Conservation (phyloP, 345 rosid genomes). For the Gossypium longicalyx region DNA sequence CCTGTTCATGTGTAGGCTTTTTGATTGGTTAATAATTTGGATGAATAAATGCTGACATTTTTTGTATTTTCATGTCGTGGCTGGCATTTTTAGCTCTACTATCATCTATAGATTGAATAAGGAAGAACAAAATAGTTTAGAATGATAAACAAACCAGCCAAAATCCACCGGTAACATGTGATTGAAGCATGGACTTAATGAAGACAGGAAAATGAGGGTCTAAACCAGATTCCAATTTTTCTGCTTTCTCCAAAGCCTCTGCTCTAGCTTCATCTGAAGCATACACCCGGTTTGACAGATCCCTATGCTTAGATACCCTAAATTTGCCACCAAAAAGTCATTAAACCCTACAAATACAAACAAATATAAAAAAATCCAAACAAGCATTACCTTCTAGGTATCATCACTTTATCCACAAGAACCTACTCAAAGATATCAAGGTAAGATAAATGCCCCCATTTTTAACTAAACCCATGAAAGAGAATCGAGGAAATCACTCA, state of each 20-base stretch:
- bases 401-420: constrained; percentile 30
- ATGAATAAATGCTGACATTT: background rate
- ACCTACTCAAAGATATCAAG: constrained; percentile 29
- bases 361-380: background rate
- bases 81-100: background rate
- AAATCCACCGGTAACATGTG: constrained; percentile 87
- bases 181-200: constrained; percentile 73
- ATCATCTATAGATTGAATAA: background rate
- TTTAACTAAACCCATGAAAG: background rate
- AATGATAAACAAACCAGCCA: constrained; percentile 58
- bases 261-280: constrained; percentile 60
- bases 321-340: constrained; percentile 3
- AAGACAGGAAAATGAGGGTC: constrained; percentile 48
- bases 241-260: constrained; percentile 56
- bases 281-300: constrained; percentile 46
- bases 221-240: constrained; percentile 45
- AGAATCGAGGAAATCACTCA: constrained; percentile 11
- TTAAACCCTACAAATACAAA: background rate
- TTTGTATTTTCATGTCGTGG: background rate
- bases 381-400: constrained; percentile 38
- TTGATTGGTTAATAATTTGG: too few relatives aligned
- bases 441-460: background rate
- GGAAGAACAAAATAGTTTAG: background rate
- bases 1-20: too few relatives aligned
- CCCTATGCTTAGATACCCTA: constrained; percentile 37